Evolutionary conservation across 2,329 filamentous ascomycete genomes (phyloP).

Genomic region (Xylariales sp.): DNA sequence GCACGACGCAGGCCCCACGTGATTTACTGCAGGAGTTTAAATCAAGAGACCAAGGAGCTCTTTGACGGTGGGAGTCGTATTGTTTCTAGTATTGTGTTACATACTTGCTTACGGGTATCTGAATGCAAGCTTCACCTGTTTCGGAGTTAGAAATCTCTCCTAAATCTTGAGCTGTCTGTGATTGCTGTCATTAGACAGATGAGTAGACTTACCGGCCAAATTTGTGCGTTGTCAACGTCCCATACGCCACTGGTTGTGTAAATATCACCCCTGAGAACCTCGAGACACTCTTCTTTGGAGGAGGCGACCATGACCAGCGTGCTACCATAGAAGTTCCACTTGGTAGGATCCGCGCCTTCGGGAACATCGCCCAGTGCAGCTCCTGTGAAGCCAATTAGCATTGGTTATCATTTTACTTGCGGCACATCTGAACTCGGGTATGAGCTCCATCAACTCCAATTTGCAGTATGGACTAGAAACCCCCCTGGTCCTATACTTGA

Average conservation of each 20-base stretch:
- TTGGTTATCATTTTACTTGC: slow-evolving; percentile 4
- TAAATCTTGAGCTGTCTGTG: no score
- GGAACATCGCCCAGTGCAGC: slow-evolving; percentile 65
- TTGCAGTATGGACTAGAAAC: no score
- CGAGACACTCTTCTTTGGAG: slow-evolving; percentile 64
- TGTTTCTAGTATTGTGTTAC: background rate
- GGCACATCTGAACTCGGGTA: no score
- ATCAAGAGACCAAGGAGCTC: no score
- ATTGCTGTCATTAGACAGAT: no score
- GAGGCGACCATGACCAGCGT: slow-evolving; percentile 64
- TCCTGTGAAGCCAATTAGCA: slow-evolving; percentile 32
- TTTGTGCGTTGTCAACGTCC: slow-evolving; percentile 66
- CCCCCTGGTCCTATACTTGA: no score
- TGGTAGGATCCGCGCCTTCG: slow-evolving; percentile 50
- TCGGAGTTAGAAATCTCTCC: no score
- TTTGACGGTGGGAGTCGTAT: background rate
- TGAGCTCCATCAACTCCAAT: no score
- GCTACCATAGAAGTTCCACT: slow-evolving; percentile 70
- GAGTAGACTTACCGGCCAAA: slow-evolving; percentile 44
- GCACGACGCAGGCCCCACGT: no score
- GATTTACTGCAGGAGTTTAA: no score
- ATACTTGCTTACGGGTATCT: slow-evolving; percentile 21
- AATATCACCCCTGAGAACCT: slow-evolving; percentile 65
- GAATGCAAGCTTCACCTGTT: slow-evolving; percentile 39
- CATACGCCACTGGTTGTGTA: slow-evolving; percentile 72